Conservation (phyloP, 495 filamentous ascomycete genomes). For the Talaromyces wortmannii region DNA sequence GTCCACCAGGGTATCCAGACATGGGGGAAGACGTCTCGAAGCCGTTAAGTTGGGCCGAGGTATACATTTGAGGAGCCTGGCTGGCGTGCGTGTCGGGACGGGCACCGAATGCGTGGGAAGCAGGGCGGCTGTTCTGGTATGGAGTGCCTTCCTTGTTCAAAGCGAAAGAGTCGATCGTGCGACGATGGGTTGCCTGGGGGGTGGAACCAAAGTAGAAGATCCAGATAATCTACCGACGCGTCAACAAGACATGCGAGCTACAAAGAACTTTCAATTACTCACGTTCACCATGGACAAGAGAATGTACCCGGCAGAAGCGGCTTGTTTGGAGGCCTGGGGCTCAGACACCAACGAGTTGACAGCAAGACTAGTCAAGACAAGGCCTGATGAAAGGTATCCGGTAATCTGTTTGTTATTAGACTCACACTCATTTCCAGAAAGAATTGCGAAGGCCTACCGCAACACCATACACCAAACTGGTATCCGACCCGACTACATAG, state of each 20-base stretch:
- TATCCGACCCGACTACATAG: conserved; percentile 73
- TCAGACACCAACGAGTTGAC: conserved; percentile 77
- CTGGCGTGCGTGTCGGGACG: conserved; percentile 77
- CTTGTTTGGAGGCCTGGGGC: conserved; percentile 64
- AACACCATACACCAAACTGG: conserved; percentile 78
- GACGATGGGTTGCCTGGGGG: conserved; percentile 78
- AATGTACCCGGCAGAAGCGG: conserved; percentile 88
- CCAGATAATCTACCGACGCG: conserved; percentile 74
- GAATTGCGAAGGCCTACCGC: conserved; percentile 48
- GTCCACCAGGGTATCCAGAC: conserved; percentile 64
- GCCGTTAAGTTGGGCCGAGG: conserved; percentile 85
- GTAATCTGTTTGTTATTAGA: conserved; percentile 54
- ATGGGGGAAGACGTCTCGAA: conserved; percentile 95
- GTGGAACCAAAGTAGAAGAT: conserved; percentile 97
- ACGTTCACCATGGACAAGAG: conserved; percentile 93
- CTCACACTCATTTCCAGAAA: neutral
- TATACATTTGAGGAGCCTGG: conserved; percentile 91
- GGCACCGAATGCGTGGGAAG: conserved; percentile 39
- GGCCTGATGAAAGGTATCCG: conserved; percentile 73
- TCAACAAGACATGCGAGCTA: neutral
- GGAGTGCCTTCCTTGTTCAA: conserved; percentile 77
- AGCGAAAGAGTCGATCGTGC: conserved; percentile 93
- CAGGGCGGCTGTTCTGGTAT: conserved; percentile 58
- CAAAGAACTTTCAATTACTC: conserved; percentile 22
- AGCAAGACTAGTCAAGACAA: conserved; percentile 77